phyloP scores from a whole-genome alignment of 192 early-diverging fungal species.

The Backusella tarrabulga region DNA sequence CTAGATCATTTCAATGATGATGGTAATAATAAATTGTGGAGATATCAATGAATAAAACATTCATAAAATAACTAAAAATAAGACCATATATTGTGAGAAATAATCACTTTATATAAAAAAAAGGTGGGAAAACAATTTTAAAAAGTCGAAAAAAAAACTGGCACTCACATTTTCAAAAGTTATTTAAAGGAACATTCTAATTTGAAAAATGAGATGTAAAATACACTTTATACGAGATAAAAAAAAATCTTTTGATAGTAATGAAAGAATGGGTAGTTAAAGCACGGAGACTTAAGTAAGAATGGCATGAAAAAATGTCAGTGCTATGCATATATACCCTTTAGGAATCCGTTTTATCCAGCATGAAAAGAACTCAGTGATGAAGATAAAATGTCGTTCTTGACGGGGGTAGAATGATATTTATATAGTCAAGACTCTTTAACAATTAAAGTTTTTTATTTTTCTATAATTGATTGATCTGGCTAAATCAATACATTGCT shows the following conservation, averaged over 20 bases:
- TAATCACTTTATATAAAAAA: background rate
- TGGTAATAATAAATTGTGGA: background rate
- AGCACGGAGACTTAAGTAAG: background rate
- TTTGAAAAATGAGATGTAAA: background rate
- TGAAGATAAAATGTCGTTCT: background rate
- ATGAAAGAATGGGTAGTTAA: background rate
- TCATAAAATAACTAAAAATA: background rate
- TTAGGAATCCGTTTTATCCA: background rate
- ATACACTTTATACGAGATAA: background rate
- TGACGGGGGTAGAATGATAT: background rate
- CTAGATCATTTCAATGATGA: background rate
- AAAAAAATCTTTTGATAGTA: background rate
- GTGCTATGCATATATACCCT: background rate
- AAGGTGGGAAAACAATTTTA: background rate
- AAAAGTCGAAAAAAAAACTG: background rate
- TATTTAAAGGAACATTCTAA: background rate
- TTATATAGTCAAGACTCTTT: background rate
- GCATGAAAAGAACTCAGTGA: background rate
- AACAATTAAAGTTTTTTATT: background rate
- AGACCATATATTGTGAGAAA: background rate
- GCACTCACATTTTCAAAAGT: background rate
- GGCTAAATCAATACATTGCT: background rate
- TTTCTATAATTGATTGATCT: background rate
- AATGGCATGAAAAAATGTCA: background rate
- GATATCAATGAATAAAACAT: background rate